phyloP scores from a whole-genome alignment of 352 stramenopile genomes.

The Nothophytophthora sp. region DNA sequence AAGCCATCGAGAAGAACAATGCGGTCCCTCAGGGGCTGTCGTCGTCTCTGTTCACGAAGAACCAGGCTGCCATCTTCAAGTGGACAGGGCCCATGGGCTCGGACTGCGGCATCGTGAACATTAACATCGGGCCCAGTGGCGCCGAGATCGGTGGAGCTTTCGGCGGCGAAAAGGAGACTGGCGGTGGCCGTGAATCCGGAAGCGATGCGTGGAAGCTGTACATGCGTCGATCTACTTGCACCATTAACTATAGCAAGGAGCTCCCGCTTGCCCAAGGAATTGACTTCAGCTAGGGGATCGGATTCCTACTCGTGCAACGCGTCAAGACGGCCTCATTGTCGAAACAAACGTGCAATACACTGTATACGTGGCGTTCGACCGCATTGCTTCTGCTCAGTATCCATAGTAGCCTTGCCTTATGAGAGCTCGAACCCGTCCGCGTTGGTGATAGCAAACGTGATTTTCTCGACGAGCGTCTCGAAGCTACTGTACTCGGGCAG shows the following conservation, averaged over 20 bases:
- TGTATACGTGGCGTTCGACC: neutral
- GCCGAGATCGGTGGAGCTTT: slow-evolving; percentile 94
- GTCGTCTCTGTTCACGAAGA: slow-evolving; percentile 91
- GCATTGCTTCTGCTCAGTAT: no score
- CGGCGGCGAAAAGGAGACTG: slow-evolving; percentile 93
- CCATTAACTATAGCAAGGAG: slow-evolving; percentile 93
- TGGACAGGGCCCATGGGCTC: slow-evolving; percentile 90
- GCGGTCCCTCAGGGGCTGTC: slow-evolving; percentile 91
- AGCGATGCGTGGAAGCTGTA: slow-evolving; percentile 95
- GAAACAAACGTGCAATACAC: slow-evolving; percentile 9
- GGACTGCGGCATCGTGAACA: slow-evolving; percentile 93
- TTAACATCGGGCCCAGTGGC: slow-evolving; percentile 92
- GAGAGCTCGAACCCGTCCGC: slow-evolving; percentile 83
- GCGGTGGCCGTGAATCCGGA: slow-evolving; percentile 89
- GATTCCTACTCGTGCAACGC: neutral
- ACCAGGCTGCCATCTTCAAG: slow-evolving; percentile 92
- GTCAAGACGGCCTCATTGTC: slow-evolving; percentile 5
- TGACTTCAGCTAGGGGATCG: slow-evolving; percentile 74
- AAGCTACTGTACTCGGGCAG: slow-evolving; percentile 79
- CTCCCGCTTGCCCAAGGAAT: slow-evolving; percentile 93
- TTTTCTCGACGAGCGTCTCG: slow-evolving; percentile 64
- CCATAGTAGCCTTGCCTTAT: no score
- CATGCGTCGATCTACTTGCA: slow-evolving; percentile 94
- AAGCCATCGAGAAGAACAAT: slow-evolving; percentile 93
- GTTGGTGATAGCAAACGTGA: slow-evolving; percentile 81